A percentile compares a stretch with the other conserved stretches of the same genome.
phyloP scores from a whole-genome alignment of 768 basidiomycete genomes.

The Cystobasidium tubakii region DNA sequence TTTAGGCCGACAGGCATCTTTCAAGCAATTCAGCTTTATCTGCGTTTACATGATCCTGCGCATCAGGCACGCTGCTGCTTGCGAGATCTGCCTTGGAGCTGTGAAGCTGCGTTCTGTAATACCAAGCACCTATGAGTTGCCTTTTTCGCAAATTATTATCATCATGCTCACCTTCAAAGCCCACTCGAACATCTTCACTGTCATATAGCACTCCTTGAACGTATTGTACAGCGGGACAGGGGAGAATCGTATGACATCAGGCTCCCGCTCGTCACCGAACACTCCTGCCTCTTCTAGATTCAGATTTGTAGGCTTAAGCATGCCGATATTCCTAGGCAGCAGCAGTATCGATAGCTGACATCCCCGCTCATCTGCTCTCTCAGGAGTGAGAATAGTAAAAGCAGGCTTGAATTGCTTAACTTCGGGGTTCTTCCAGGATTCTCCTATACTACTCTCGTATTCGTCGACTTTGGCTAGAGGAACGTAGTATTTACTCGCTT shows the following conservation, averaged over 20 bases:
- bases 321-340: conserved; percentile 57
- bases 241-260: conserved; percentile 83
- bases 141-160: too few relatives aligned
- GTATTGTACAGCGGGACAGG: conserved; percentile 84
- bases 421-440: conserved; percentile 4
- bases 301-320: conserved; percentile 68
- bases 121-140: too few relatives aligned
- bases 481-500: conserved; percentile 62
- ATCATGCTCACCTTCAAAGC: conserved; percentile 46
- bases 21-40: too few relatives aligned
- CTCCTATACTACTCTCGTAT: conserved; percentile 33
- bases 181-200: conserved; percentile 62
- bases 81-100: neutral
- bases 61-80: neutral
- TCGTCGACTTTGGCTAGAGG: conserved; percentile 50
- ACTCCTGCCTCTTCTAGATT: conserved; percentile 65
- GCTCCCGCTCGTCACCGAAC: conserved; percentile 82
- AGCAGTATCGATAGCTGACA: conserved; percentile 83
- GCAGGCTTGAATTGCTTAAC: conserved; percentile 50
- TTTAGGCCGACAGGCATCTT: too few relatives aligned
- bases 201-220: conserved; percentile 66
- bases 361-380: conserved; percentile 62
- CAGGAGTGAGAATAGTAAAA: conserved; percentile 92
- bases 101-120: neutral
- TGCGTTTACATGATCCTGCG: neutral